Percentiles rank a stretch among this genome's conserved stretches.
Evolutionary conservation across 176 grass and related monocot genomes (phyloP).

Genomic region (Paspalum vaginatum): DNA sequence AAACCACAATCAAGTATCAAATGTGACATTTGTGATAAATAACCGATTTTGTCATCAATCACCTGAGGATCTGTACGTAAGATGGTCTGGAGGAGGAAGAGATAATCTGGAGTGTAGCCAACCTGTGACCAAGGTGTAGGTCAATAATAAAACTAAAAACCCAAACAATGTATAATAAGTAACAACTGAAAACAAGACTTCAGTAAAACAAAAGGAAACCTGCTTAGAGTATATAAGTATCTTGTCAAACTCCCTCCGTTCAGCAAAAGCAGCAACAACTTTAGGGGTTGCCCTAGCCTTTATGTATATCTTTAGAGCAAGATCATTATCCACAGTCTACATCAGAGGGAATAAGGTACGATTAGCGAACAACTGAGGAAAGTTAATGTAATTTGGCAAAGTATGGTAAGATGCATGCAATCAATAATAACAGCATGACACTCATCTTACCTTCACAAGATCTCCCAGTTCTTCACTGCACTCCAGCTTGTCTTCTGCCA

Average conservation of each 20-base stretch:
- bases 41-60: slow-evolving; percentile 9
- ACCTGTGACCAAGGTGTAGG: slow-evolving; percentile 59
- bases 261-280: slow-evolving; percentile 99
- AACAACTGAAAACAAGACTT: slow-evolving; percentile 26
- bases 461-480: slow-evolving; percentile 98
- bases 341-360: slow-evolving; percentile 21
- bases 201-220: slow-evolving; percentile 41
- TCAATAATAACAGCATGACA: slow-evolving; percentile 10
- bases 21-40: not conserved
- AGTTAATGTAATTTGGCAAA: not conserved
- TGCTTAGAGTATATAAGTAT: slow-evolving; percentile 96
- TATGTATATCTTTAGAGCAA: slow-evolving; percentile 97
- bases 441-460: slow-evolving; percentile 76
- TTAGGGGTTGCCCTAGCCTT: slow-evolving; percentile 98
- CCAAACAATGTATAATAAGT: not conserved
- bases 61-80: slow-evolving; percentile 95
- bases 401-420: not conserved
- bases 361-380: slow-evolving; percentile 41
- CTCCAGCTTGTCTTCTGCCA: slow-evolving; percentile 95
- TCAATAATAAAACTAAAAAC: slow-evolving; percentile 35
- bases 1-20: slow-evolving; percentile 16
- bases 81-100: slow-evolving; percentile 95
- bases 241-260: slow-evolving; percentile 90
- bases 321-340: slow-evolving; percentile 97
- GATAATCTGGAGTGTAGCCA: slow-evolving; percentile 93